Base-by-base conservation (phyloP, 2,329 filamentous ascomycete genomes). In the Aspergillus ustus region DNA sequence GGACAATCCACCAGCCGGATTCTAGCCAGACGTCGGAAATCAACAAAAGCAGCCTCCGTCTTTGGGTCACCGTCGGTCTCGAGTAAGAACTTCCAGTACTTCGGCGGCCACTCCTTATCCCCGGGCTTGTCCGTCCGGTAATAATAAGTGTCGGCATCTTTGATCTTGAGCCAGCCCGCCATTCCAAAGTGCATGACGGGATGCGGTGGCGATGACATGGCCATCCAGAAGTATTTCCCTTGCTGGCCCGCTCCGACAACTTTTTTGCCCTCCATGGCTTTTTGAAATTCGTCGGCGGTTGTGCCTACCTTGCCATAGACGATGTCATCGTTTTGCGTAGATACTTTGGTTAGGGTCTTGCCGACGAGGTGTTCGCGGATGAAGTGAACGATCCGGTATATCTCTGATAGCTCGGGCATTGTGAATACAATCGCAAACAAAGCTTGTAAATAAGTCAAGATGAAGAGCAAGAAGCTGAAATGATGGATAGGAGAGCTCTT, bases 151-250 rank as follows among this genome's bases (percentile, higher is more conserved):
- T 89, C 87, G 60, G 92, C 89, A 64, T 89, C 88, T 66, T 86
- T 89, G 73, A 98, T 93, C 70, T 96, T 91, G 55, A 98, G 84
- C 95, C 95, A 98, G 7, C 95, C 88, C 17, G 82, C 80, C 84
- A 85, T 85, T 46, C 92, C 92, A 69, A 96, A 89, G 76, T 96
- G 93, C 87, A 96, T 92, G 31, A 98, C 87, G 0, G 91, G 86
- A 77, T 98, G 95, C 1, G 94, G 93, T 11, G 92, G 85, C 9
- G 85, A 84, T 28, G 86, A 84, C 85, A 91, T 91, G 43, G 92
- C 88, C 22, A 98, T 82, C 83, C 95, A 99, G 76, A 99, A 98
- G 74, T 98, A 98, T 84, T 98, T 99, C 9, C 95, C 95, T 75
- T 97, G 95, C 62, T 91, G 92, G 4, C 91, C 91, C 4, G 91